Conservation (phyloP, 2,329 filamentous ascomycete genomes). For the Fusarium veterinarium region DNA sequence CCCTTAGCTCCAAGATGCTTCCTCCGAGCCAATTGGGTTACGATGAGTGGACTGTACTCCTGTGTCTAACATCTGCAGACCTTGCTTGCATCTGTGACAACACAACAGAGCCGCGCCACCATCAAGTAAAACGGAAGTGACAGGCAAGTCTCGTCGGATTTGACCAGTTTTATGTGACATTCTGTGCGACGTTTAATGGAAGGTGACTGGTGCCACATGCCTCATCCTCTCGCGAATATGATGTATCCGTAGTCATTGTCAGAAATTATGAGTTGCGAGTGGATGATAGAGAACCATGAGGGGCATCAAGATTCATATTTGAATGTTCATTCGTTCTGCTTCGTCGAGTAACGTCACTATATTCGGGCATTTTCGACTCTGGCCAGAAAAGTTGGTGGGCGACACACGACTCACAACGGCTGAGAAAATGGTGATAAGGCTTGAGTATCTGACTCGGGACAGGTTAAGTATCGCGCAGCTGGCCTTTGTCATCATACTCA, state of each 20-base stretch:
- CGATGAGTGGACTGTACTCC: not conserved
- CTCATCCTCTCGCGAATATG: not conserved
- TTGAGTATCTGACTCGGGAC: constrained; percentile 9
- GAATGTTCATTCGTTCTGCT: not conserved
- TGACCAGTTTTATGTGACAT: constrained; percentile 20
- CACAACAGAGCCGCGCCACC: constrained; percentile 26
- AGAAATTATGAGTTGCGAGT: constrained; percentile 1
- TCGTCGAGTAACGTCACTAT: not conserved
- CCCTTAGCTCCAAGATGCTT: not conserved
- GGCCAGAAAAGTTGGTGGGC: not conserved
- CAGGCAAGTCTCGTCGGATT: constrained; percentile 15
- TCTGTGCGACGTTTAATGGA: constrained; percentile 19
- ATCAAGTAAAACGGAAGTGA: not conserved
- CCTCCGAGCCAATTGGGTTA: constrained; percentile 12
- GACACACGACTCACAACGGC: constrained; percentile 9
- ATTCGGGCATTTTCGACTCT: not conserved
- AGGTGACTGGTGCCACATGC: constrained; percentile 35
- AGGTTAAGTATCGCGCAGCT: not conserved
- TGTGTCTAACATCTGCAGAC: not conserved
- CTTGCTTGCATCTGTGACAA: constrained; percentile 16
- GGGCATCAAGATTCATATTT: not conserved
- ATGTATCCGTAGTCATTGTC: not conserved
- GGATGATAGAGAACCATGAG: not conserved
- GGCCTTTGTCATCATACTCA: not conserved
- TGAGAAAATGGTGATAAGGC: not conserved